Conservation (phyloP, 2,329 filamentous ascomycete genomes). For the Venturia nashicola region DNA sequence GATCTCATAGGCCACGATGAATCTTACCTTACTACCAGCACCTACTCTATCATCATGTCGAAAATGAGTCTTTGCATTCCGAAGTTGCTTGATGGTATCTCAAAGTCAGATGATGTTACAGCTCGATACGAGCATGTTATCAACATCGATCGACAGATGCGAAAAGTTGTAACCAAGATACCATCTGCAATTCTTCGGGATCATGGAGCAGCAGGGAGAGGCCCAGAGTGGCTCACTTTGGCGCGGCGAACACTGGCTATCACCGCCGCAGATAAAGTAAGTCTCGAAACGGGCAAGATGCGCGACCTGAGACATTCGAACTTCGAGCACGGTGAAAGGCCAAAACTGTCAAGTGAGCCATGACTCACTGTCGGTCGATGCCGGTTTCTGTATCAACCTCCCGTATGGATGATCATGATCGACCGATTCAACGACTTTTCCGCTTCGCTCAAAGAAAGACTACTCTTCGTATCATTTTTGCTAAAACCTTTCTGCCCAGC, state of each 20-base stretch:
- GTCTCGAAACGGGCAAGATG: background rate
- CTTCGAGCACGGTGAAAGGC: background rate
- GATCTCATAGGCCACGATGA: background rate
- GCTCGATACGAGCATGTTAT: conserved; percentile 4
- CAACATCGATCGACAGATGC: conserved; percentile 1
- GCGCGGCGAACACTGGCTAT: conserved; percentile 5
- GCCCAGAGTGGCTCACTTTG: background rate
- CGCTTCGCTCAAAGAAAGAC: background rate
- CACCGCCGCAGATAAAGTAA: conserved; percentile 3
- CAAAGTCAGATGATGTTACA: background rate
- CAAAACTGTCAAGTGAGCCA: background rate
- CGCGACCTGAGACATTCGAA: background rate
- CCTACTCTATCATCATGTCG: conserved; percentile 1
- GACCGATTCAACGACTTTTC: background rate
- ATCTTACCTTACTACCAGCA: conserved; percentile 1
- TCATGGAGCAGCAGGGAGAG: background rate
- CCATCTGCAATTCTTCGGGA: conserved; percentile 1
- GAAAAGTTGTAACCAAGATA: background rate
- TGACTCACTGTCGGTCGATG: background rate
- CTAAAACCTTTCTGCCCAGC: background rate
- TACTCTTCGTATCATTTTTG: background rate
- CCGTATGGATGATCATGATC: background rate
- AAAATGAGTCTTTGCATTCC: conserved; percentile 4
- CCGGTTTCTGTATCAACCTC: background rate
- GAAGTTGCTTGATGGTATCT: background rate